Conservation (phyloP, 192 early-diverging fungal genomes). For the Umbelopsis sp. region DNA sequence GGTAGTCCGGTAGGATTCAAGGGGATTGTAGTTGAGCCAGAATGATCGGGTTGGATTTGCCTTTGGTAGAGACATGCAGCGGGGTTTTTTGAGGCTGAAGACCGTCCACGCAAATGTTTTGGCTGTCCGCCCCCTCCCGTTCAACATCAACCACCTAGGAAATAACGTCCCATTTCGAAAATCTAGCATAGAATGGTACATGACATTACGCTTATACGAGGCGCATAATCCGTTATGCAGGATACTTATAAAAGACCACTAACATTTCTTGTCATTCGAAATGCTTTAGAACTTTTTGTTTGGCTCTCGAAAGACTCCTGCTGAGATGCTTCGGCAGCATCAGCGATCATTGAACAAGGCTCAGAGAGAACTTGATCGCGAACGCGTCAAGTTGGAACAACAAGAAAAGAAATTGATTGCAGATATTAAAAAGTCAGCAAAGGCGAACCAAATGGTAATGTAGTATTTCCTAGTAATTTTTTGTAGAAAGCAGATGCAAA, state of each 20-base stretch:
- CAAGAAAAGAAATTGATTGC: conserved; percentile 95
- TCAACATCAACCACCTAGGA: background rate
- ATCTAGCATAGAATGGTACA: conserved; percentile 5
- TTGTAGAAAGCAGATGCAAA: background rate
- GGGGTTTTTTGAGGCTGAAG: conserved; percentile 6
- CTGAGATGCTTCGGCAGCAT: conserved; percentile 90
- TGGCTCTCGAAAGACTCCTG: conserved; percentile 81
- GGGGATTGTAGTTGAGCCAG: conserved; percentile 9
- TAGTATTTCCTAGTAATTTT: background rate
- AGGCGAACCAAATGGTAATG: conserved; percentile 85
- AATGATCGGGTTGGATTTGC: background rate
- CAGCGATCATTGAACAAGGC: conserved; percentile 86
- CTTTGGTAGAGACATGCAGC: conserved; percentile 2
- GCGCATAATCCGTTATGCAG: too few species aligned
- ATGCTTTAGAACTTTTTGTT: conserved; percentile 63
- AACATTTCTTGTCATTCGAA: too few species aligned
- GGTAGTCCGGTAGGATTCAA: background rate
- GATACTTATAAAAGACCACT: too few species aligned
- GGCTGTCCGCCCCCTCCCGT: background rate
- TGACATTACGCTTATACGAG: background rate
- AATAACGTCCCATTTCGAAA: conserved; percentile 3
- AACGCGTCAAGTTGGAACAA: conserved; percentile 83
- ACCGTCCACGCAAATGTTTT: background rate
- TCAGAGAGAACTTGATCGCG: conserved; percentile 90
- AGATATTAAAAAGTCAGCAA: conserved; percentile 93